Evolutionary conservation across 2,329 filamentous ascomycete species (phyloP).

Genomic region (Microcyclospora tardicrescens): DNA sequence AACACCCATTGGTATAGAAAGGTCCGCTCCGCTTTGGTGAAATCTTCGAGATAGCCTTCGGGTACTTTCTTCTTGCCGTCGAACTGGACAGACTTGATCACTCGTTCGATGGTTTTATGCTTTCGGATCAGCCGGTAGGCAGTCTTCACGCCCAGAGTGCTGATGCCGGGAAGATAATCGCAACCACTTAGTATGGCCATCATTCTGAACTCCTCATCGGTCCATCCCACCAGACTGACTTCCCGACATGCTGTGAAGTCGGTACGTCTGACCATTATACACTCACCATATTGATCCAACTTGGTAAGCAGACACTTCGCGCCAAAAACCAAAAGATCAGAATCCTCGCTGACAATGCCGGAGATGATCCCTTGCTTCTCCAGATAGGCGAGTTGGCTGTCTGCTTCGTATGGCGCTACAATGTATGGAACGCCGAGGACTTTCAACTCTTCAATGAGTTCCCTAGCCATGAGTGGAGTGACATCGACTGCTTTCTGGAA

Average conservation of each 20-base stretch:
- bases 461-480: conserved; percentile 86
- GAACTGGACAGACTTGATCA: conserved; percentile 73
- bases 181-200: conserved; percentile 97
- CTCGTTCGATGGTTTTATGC: conserved; percentile 72
- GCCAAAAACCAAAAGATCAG: conserved; percentile 88
- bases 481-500: conserved; percentile 93
- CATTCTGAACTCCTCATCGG: conserved; percentile 74
- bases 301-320: conserved; percentile 85
- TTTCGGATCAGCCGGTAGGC: conserved; percentile 83
- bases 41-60: conserved; percentile 64
- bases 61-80: conserved; percentile 77
- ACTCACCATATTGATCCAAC: conserved; percentile 84
- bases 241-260: conserved; percentile 85
- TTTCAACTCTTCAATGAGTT: conserved; percentile 85
- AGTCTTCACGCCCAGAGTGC: conserved; percentile 80
- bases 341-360: conserved; percentile 91
- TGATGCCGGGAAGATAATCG: conserved; percentile 82
- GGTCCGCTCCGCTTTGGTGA: conserved; percentile 77
- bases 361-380: conserved; percentile 72
- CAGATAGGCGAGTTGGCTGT: conserved; percentile 90
- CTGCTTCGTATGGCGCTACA: conserved; percentile 93
- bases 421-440: conserved; percentile 67
- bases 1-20: conserved; percentile 93
- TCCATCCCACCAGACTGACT: conserved; percentile 81
- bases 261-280: conserved; percentile 76